Percentiles rank a stretch among this genome's conserved stretches.
Evolutionary conservation across 1,284 basidiomycete species (phyloP).

Genomic region (Tylopilus orsonianus): DNA sequence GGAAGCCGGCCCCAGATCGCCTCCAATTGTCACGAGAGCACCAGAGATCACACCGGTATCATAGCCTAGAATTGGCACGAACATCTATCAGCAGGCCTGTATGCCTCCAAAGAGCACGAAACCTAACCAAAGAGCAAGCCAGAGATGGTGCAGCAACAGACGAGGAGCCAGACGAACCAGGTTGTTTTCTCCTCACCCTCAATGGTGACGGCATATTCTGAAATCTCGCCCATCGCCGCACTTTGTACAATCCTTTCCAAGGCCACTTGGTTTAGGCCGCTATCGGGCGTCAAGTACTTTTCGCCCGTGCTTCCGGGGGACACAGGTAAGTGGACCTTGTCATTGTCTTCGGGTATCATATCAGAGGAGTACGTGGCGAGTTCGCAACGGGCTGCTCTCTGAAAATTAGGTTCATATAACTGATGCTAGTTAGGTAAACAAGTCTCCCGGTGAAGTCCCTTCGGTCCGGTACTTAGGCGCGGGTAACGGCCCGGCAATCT

Average conservation of each 20-base stretch:
- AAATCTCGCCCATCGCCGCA: slow-evolving; percentile 47
- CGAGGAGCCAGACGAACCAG: slow-evolving; percentile 70
- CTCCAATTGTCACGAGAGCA: slow-evolving; percentile 70
- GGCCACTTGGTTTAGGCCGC: slow-evolving; percentile 1
- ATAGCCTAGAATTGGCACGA: slow-evolving; percentile 54
- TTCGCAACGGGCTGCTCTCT: too few relatives aligned
- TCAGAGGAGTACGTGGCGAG: too few relatives aligned
- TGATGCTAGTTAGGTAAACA: too few relatives aligned
- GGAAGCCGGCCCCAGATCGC: slow-evolving; percentile 59
- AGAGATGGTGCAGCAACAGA: slow-evolving; percentile 67
- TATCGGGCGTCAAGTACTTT: neutral
- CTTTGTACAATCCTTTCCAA: slow-evolving; percentile 19
- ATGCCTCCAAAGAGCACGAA: neutral
- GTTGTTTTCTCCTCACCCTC: slow-evolving; percentile 71
- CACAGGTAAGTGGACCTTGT: neutral
- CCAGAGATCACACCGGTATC: slow-evolving; percentile 82
- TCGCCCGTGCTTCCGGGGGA: slow-evolving; percentile 4
- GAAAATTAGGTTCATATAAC: too few relatives aligned
- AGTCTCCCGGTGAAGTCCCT: too few relatives aligned
- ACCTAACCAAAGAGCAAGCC: slow-evolving; percentile 72
- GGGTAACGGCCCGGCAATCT: too few relatives aligned
- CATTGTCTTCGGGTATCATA: slow-evolving; percentile 12
- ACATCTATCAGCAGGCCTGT: slow-evolving; percentile 1
- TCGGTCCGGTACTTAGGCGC: too few relatives aligned
- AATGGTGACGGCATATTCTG: slow-evolving; percentile 60